phyloP scores from a whole-genome alignment of 371 early-diverging fungal genomes.

The Haplosporangium sp. region DNA sequence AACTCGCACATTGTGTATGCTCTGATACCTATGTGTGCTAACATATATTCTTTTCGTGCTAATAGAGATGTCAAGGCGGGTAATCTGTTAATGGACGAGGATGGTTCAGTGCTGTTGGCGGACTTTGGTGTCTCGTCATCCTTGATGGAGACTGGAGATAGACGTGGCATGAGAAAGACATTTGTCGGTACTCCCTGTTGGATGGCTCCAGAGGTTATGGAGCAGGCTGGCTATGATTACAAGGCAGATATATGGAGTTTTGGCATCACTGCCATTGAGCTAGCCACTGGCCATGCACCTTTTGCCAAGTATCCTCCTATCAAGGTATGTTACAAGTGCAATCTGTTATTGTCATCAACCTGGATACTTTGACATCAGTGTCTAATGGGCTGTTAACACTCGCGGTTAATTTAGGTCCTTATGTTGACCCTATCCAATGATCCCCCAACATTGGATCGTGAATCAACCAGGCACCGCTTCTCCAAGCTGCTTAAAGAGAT shows the following conservation, averaged over 20 bases:
- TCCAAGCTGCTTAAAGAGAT: constrained; percentile 85
- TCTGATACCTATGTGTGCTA: not conserved
- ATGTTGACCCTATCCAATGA: constrained; percentile 91
- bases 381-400: too few species aligned
- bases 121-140: constrained; percentile 93
- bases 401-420: constrained; percentile 70
- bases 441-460: constrained; percentile 88
- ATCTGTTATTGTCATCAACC: constrained; percentile 76
- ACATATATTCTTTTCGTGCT: not conserved
- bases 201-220: constrained; percentile 89
- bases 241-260: constrained; percentile 96
- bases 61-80: constrained; percentile 90
- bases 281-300: constrained; percentile 92
- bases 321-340: constrained; percentile 89
- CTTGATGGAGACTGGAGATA: constrained; percentile 82
- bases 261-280: constrained; percentile 91
- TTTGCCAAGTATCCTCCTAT: constrained; percentile 92
- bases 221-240: constrained; percentile 81
- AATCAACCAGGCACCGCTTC: constrained; percentile 78
- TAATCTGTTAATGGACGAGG: constrained; percentile 86
- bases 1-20: not conserved
- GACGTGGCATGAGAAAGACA: constrained; percentile 82
- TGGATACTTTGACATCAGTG: constrained; percentile 24
- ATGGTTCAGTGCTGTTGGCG: constrained; percentile 85
- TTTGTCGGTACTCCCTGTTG: constrained; percentile 95